Base-by-base conservation (phyloP, 192 early-diverging fungal genomes). In the Borealophlyctis nickersoniae region DNA sequence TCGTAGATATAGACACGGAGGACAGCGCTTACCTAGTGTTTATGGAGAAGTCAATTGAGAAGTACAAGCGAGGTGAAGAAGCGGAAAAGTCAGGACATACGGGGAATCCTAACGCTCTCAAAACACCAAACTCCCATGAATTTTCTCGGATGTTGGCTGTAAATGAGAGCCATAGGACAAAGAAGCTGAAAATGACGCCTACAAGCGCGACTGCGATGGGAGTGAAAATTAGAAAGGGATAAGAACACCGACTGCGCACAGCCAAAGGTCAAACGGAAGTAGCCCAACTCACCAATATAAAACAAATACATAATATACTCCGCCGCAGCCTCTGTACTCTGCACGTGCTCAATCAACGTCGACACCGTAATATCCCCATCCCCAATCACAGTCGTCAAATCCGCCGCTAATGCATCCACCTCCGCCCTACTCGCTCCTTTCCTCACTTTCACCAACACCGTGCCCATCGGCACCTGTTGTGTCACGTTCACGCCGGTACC, bases 91-190 rank as follows among this genome's bases (percentile, higher is more conserved):
- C 7, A 45, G 39, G 39, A 45, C 39, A 45, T 63, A 73, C 72
- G 36, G 64, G 36, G 39, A 73, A 63, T 35, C 72, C 72, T 7
- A 73, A 45, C 1, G 72, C 60, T 16, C 72, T 66, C 9, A 73
- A 35, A 1, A 73, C 67, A 26, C 72, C 72, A 58, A 73, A 73
- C 49, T 73, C 72, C 72, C 72, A 73, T 26, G 66, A 51, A 39
- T 73, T 73, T 50, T 73, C 72, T 23, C 63, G 60, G 11, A 73
- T 54, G 39, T 73, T 73, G 29, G 72, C 72, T 0, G 72, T 69
- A n/a, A 73, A 73, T 1, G 72, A 73, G 1, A 73, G 60, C 57
- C 67, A 73, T 1, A 67, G 58, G 3, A 73, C 67, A 48, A 73
- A 73, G 27, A 69, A 73, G 39, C 64, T 68, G 24, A 69, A 63